Evolutionary conservation across 306 rosid species (phyloP).

Genomic region (Quercus parvula): DNA sequence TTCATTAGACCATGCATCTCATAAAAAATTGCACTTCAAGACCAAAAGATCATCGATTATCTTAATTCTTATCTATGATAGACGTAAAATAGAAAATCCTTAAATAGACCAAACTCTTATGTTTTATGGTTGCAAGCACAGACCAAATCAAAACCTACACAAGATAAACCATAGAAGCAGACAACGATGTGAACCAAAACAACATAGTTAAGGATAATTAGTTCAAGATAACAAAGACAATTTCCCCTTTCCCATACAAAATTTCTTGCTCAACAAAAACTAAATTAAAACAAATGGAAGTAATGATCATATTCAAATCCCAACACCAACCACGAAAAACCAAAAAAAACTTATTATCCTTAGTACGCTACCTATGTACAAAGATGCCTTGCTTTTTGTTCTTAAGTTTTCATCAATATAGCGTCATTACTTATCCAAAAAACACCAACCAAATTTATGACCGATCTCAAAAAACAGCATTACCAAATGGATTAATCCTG

Average conservation of each 20-base stretch:
- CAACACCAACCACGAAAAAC: background rate
- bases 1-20: too few species aligned
- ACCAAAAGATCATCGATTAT: background rate
- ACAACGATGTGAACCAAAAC: background rate
- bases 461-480: background rate
- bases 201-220: background rate
- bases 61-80: background rate
- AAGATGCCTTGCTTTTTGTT: too few species aligned
- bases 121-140: background rate
- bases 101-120: too few species aligned
- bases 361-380: too few species aligned
- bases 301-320: background rate
- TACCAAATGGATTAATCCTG: too few species aligned
- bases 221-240: background rate
- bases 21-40: too few species aligned
- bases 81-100: background rate
- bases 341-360: background rate
- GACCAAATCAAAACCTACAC: background rate
- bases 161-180: background rate
- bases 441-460: background rate
- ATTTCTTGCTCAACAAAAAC: background rate
- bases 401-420: too few species aligned
- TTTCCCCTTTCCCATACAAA: background rate
- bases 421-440: too few species aligned
- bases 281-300: background rate